Evolutionary conservation across 768 basidiomycete genomes (phyloP), one percentile per base, ranked within the genome.

Genomic region (Lactarius vividus): DNA sequence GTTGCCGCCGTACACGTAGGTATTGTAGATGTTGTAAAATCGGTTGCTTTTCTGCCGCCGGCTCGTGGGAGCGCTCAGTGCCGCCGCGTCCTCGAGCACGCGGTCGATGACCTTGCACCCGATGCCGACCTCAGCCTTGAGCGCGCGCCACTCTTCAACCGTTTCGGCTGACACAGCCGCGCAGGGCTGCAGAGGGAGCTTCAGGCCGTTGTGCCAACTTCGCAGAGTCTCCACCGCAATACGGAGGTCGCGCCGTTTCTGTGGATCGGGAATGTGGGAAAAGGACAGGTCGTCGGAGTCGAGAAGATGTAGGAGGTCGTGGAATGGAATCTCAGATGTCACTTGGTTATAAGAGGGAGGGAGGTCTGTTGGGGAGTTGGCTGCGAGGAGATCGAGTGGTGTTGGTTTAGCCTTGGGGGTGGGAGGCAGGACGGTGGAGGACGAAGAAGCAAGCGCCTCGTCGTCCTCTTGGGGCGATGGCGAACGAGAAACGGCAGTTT

Each of bases 21-120:
- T 92, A 75, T 93, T 93, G 75, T 93, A 92, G 73, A 93, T 90
- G 75, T 92, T 93, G 78, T 90, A 93, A 74, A 93, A 92, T 58
- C 86, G 81, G 57, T 80, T 81, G 56, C 79, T 77, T 61, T 72
- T 75, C 61, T 69, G 71, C 26, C 70, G 71, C 35, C 71, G 72
- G 46, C 69, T 63, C 37, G 57, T 64, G 57, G 65, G 74, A 10
- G n/a, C 31, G 23, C 4, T 8, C 2, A 13, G 0, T 0, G 35
- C 33, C 0, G 49, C 72, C 65, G 64, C 61, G 20, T 29, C 77
- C 52, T 78, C 84, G 62, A 94, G 79, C 59, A 88, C 77, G 74
- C 87, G 85, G 74, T 94, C 91, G 71, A 94, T 89, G 55, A 91
- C 88, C 33, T 78, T 70, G 71, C 92, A 94, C 31, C 87, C 87